These are phyloP conservation scores for Rhizoclosmatium sp. DNA, from an alignment of 192 early-diverging fungal species.

Conservation along the genomic window DNA sequence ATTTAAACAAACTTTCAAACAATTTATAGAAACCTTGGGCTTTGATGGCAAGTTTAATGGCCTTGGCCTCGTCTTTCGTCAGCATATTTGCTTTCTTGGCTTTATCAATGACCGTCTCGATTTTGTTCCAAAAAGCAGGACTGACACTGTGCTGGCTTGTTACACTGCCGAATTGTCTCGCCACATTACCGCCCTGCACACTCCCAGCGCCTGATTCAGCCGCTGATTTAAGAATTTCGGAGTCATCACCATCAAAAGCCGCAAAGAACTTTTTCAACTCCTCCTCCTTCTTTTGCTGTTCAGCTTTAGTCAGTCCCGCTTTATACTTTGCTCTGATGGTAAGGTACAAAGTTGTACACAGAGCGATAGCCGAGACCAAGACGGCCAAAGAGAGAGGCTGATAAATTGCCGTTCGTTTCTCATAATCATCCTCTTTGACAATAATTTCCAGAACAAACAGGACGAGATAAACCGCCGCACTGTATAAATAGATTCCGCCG, in stretches of 20 bases:
- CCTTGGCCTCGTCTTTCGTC: neutral
- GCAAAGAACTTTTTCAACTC: slow-evolving; percentile 30
- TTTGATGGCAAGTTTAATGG: neutral
- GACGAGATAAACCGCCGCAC: neutral
- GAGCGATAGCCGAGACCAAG: neutral
- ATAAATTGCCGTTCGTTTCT: neutral
- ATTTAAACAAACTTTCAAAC: neutral
- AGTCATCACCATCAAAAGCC: slow-evolving; percentile 6
- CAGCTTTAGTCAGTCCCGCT: neutral
- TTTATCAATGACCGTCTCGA: neutral
- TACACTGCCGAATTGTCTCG: neutral
- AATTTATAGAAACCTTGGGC: neutral
- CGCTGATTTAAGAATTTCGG: neutral
- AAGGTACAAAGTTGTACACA: neutral
- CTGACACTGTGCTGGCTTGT: neutral
- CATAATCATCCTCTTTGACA: neutral
- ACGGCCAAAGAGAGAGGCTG: neutral
- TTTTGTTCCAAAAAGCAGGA: neutral
- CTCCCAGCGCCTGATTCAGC: neutral
- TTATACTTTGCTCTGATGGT: neutral
- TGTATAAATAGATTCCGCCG: slow-evolving; percentile 6
- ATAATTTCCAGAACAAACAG: slow-evolving; percentile 5
- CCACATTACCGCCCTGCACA: neutral
- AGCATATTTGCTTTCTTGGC: neutral
- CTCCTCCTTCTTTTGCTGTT: slow-evolving; percentile 1